phyloP scores from a whole-genome alignment of 371 early-diverging fungal species.

The Lichtheimia corymbifera region DNA sequence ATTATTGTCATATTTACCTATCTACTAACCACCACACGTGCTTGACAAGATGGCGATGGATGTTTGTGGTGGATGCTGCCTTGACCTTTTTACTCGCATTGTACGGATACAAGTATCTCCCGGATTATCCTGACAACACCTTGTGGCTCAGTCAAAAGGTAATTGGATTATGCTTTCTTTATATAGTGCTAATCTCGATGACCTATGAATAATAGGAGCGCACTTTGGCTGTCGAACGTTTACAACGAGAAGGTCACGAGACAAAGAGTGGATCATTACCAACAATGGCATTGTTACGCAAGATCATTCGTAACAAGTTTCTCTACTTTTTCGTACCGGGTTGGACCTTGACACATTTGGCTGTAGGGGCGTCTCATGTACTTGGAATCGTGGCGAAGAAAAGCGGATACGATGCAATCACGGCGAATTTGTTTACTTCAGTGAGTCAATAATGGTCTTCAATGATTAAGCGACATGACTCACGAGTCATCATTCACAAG shows the following conservation, averaged over 20 bases:
- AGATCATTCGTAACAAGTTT: slow-evolving; percentile 18
- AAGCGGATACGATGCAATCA: slow-evolving; percentile 47
- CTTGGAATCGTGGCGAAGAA: slow-evolving; percentile 50
- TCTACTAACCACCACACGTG: background rate
- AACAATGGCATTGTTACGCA: background rate
- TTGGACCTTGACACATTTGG: slow-evolving; percentile 41
- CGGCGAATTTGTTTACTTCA: slow-evolving; percentile 47
- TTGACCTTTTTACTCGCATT: slow-evolving; percentile 31
- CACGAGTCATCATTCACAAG: slow-evolving; percentile 12
- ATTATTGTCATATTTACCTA: background rate
- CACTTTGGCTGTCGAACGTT: no score
- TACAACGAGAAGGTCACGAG: no score
- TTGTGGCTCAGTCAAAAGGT: slow-evolving; percentile 38
- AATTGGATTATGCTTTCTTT: background rate
- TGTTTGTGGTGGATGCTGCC: slow-evolving; percentile 44
- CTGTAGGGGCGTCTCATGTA: slow-evolving; percentile 37
- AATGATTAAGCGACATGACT: background rate
- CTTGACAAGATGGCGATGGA: slow-evolving; percentile 47
- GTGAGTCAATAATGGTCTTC: slow-evolving; percentile 21
- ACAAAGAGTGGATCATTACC: no score
- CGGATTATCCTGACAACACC: slow-evolving; percentile 49
- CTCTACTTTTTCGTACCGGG: slow-evolving; percentile 39
- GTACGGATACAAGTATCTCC: slow-evolving; percentile 35
- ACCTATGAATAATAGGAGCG: no score
- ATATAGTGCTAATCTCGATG: no score